phyloP scores from a whole-genome alignment of 805 yeast genomes.

The Brettanomyces nanus region DNA sequence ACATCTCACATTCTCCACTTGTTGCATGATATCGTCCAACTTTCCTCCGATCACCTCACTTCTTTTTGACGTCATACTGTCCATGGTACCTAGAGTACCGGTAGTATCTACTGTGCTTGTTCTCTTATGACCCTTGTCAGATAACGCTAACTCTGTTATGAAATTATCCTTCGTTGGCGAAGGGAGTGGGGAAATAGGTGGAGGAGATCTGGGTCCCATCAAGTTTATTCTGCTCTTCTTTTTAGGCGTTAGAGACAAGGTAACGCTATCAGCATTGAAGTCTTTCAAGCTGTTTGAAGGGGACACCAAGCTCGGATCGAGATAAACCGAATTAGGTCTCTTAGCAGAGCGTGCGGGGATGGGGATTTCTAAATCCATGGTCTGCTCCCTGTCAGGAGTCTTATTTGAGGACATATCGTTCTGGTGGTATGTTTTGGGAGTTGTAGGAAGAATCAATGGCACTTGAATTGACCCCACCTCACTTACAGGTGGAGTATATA shows the following conservation, averaged over 20 bases:
- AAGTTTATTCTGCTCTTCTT: not conserved
- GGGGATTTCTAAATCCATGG: constrained; percentile 16
- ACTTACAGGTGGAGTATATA: too few relatives aligned
- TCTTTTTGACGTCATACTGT: too few relatives aligned
- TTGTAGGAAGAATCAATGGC: constrained; percentile 16
- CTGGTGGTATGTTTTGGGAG: not conserved
- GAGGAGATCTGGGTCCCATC: constrained; percentile 3
- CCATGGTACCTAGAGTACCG: too few relatives aligned
- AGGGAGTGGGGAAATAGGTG: not conserved
- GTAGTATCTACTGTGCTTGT: not conserved
- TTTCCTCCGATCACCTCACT: too few relatives aligned
- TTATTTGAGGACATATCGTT: constrained; percentile 8
- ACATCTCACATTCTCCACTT: constrained; percentile 22
- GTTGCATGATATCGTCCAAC: constrained; percentile 26
- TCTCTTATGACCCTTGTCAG: not conserved
- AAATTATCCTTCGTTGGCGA: not conserved
- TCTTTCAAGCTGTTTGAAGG: not conserved
- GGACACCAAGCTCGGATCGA: constrained; percentile 1
- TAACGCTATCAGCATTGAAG: constrained; percentile 3
- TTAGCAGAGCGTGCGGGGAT: constrained; percentile 27
- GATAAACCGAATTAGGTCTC: constrained; percentile 16
- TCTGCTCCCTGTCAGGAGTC: constrained; percentile 20
- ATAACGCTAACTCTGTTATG: not conserved
- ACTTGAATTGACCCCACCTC: constrained; percentile 17
- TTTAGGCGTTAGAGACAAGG: not conserved